Conservation (phyloP, 1,284 basidiomycete genomes). For the Coniophora puteana region DNA sequence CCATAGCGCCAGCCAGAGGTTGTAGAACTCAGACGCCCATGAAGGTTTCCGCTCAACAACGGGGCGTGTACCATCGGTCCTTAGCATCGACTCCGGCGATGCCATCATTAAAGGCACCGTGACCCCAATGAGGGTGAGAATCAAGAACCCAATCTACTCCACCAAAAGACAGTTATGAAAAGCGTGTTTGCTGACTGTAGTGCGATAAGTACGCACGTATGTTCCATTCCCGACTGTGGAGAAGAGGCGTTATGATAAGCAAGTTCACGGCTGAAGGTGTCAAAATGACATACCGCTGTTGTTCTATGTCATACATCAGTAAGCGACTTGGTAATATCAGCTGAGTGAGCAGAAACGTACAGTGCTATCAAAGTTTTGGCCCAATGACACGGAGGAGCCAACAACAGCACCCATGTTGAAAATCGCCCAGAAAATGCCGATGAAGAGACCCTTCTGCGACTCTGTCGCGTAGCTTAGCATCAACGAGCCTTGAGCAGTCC, state of each 20-base stretch:
- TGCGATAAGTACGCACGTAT: slow-evolving; percentile 41
- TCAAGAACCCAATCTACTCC: slow-evolving; percentile 65
- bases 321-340: neutral
- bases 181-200: neutral
- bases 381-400: slow-evolving; percentile 63
- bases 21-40: slow-evolving; percentile 58
- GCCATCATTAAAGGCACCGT: slow-evolving; percentile 64
- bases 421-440: slow-evolving; percentile 75
- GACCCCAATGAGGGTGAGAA: slow-evolving; percentile 65
- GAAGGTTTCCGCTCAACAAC: slow-evolving; percentile 57
- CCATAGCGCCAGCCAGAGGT: slow-evolving; percentile 48
- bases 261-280: neutral
- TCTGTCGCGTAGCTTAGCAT: slow-evolving; percentile 84
- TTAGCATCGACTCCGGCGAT: slow-evolving; percentile 62
- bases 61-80: slow-evolving; percentile 72
- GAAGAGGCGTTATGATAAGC: slow-evolving; percentile 9
- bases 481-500: slow-evolving; percentile 81
- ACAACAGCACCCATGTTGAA: slow-evolving; percentile 74
- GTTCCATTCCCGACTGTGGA: slow-evolving; percentile 53
- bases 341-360: slow-evolving; percentile 23
- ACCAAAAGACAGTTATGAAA: neutral
- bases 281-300: slow-evolving; percentile 23
- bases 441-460: slow-evolving; percentile 73
- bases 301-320: slow-evolving; percentile 11
- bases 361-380: slow-evolving; percentile 47